These are phyloP conservation scores for Albophoma yamanashiensis DNA, from an alignment of 2,329 filamentous ascomycete genomes.

Conservation along the genomic window DNA sequence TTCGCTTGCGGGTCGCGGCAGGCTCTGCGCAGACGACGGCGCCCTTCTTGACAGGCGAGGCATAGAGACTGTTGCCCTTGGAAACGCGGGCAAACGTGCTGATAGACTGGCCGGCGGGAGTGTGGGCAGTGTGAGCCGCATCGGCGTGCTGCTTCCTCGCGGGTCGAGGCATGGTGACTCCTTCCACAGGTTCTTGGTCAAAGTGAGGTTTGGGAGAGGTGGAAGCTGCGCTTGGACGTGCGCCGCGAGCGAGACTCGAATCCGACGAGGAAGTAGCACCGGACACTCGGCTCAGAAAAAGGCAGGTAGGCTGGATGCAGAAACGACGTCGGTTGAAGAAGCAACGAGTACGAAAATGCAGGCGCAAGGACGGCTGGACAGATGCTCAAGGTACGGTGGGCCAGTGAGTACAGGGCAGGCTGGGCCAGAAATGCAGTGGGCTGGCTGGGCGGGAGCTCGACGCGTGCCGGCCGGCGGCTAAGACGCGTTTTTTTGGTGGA, in stretches of 20 bases:
- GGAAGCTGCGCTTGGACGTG: neutral
- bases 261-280: neutral
- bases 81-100: slow-evolving; percentile 36
- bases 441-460: neutral
- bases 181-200: neutral
- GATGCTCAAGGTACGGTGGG: neutral
- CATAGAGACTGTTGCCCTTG: slow-evolving; percentile 22
- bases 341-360: neutral
- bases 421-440: neutral
- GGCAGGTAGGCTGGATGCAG: neutral
- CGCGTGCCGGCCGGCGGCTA: neutral
- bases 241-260: neutral
- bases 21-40: slow-evolving; percentile 14
- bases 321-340: neutral
- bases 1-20: slow-evolving; percentile 25
- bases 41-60: slow-evolving; percentile 23
- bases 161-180: slow-evolving; percentile 5
- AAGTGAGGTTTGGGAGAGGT: neutral
- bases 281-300: neutral
- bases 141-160: slow-evolving; percentile 7
- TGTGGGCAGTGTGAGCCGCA: slow-evolving; percentile 4
- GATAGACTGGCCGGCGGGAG: slow-evolving; percentile 19
- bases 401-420: neutral
- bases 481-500: neutral
- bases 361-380: neutral